Evolutionary conservation across 805 yeast species (phyloP).

Genomic region (Brettanomyces bruxellensis): DNA sequence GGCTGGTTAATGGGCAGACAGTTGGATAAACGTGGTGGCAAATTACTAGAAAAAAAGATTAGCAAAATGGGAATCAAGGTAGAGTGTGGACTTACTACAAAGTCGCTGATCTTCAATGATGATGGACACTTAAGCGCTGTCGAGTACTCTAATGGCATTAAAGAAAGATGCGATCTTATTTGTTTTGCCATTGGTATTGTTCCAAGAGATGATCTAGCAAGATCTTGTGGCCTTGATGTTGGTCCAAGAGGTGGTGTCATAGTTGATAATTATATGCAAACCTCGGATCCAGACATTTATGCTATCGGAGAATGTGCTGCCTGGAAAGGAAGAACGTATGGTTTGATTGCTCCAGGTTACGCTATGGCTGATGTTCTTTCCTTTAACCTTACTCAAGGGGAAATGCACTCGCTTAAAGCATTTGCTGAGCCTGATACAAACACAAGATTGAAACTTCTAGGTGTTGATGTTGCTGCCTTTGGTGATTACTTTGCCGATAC

Average conservation of each 20-base stretch:
- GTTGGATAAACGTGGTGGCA: slow-evolving; percentile 28
- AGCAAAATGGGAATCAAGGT: slow-evolving; percentile 44
- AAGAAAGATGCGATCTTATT: slow-evolving; percentile 24
- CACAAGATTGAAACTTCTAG: slow-evolving; percentile 28
- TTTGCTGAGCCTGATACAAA: slow-evolving; percentile 28
- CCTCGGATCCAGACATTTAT: slow-evolving; percentile 21
- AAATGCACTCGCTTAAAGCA: slow-evolving; percentile 19
- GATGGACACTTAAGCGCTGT: slow-evolving; percentile 15
- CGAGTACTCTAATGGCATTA: slow-evolving; percentile 20
- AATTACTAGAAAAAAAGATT: slow-evolving; percentile 33
- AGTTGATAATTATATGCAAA: slow-evolving; percentile 20
- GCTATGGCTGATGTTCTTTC: slow-evolving; percentile 29
- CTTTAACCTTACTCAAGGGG: slow-evolving; percentile 28
- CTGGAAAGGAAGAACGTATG: slow-evolving; percentile 27
- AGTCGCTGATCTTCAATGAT: slow-evolving; percentile 32
- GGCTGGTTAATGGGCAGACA: slow-evolving; percentile 28
- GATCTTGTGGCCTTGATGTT: slow-evolving; percentile 13
- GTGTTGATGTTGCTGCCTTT: slow-evolving; percentile 30
- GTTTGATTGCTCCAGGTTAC: slow-evolving; percentile 31
- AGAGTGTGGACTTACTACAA: slow-evolving; percentile 40
- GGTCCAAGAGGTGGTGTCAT: slow-evolving; percentile 23
- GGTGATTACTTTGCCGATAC: slow-evolving; percentile 30
- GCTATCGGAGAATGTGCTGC: slow-evolving; percentile 31
- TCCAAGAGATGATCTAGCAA: slow-evolving; percentile 28
- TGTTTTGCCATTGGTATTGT: slow-evolving; percentile 28